phyloP scores from a whole-genome alignment of 306 rosid genomes.

The Rosa multiflora region DNA sequence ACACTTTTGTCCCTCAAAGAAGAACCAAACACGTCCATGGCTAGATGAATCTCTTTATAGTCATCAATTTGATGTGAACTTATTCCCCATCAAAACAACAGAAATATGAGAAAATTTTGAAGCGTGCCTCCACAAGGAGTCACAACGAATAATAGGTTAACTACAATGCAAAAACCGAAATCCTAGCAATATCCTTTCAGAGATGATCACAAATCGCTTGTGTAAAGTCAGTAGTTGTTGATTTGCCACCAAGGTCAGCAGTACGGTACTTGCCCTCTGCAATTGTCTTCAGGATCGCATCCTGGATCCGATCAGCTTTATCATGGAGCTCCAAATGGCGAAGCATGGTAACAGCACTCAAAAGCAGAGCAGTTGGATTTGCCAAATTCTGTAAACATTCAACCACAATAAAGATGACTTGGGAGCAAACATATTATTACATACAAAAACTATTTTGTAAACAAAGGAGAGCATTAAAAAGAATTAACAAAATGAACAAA shows the following conservation, averaged over 20 bases:
- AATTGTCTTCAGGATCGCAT: constrained; percentile 79
- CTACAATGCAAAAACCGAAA: constrained; percentile 28
- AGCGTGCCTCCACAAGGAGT: constrained; percentile 32
- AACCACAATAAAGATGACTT: constrained; percentile 23
- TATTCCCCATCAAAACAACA: constrained; percentile 32
- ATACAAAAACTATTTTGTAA: not conserved
- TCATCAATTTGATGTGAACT: constrained; percentile 47
- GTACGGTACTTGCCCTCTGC: constrained; percentile 91
- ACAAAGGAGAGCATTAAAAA: not conserved
- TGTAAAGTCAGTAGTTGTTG: constrained; percentile 76
- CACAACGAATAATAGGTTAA: constrained; percentile 33
- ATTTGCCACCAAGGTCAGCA: constrained; percentile 89
- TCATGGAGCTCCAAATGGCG: constrained; percentile 80
- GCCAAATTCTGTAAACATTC: constrained; percentile 72
- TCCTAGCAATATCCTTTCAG: constrained; percentile 31
- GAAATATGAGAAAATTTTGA: constrained; percentile 26
- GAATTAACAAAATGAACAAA: not conserved
- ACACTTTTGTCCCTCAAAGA: not conserved
- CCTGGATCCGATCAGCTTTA: constrained; percentile 75
- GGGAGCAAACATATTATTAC: constrained; percentile 5
- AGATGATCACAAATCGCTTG: constrained; percentile 80
- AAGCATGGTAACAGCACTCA: constrained; percentile 84
- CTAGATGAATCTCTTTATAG: constrained; percentile 25
- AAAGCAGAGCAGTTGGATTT: constrained; percentile 90
- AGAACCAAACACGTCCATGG: constrained; percentile 25